Evolutionary conservation across 805 yeast genomes (phyloP), one percentile per base, ranked within the genome.

Genomic region (Blastobotrys muscicola): DNA sequence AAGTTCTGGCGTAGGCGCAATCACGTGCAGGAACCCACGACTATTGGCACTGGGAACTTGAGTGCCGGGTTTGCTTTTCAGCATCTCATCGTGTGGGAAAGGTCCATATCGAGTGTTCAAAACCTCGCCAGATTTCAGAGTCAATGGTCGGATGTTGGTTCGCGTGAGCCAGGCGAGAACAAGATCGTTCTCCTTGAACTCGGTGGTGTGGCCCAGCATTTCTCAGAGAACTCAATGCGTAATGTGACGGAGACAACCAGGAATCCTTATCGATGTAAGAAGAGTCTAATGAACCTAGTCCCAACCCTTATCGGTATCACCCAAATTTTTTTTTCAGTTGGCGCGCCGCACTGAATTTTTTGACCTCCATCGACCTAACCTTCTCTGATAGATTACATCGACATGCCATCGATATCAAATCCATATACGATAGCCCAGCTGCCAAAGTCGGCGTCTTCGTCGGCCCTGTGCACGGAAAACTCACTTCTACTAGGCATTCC

Each of bases 1-100:
- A 15, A 92, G 66, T 62, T 92, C 99, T 0, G 99, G 89, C 0
- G 94, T 81, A 1, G 98, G 97, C 48, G 84, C 89, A 38, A 92
- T 64, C 10, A 92, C 68, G 58, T 90, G 94, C 39, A 92, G 76
- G 58, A 87, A 92, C 0, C 95, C 95, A 48, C 75, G 76, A 5
- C 77, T 71, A 13, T 84, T 75, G 10, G 73, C 65, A 32, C 74
- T 63, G 3, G 87, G 74, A 55, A 90, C 76, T 59, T 92, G 99
- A 0, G 85, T 71, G 1, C 99, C 99, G 62, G 75, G 90, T 47
- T 69, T 72, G 56, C 74, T 65, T 4, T 94, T 95, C 45, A 92
- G 77, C 84, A 92, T 87, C 29, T 74, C 67, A 38, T 73, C 70
- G 58, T 89, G 97, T n/a, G 80, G 84, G 61, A 85, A 92, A 12